A percentile compares a stretch with the other conserved stretches of the same genome.
These are phyloP conservation scores for Sisymbrium altissimum DNA, from an alignment of 345 rosid genomes.

Conservation along the genomic window DNA sequence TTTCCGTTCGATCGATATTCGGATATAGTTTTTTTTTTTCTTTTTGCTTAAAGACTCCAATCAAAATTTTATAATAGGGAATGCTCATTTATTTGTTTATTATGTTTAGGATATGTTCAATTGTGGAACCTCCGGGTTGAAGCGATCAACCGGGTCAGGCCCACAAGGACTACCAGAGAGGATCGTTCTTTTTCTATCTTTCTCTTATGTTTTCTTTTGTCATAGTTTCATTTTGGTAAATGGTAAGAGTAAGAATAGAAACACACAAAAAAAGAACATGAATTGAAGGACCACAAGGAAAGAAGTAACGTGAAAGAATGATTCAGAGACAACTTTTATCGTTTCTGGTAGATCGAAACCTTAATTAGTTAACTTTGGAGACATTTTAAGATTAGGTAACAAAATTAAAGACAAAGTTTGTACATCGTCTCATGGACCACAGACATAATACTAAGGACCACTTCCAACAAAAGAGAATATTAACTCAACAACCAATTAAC, in stretches of 20 bases:
- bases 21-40: too few species aligned
- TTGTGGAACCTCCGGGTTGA: not conserved
- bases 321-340: conserved; percentile 16
- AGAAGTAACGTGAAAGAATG: conserved; percentile 11
- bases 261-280: not conserved
- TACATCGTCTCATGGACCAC: conserved; percentile 30
- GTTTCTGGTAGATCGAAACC: conserved; percentile 24
- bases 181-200: not conserved
- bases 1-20: too few species aligned
- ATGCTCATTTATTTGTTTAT: too few species aligned
- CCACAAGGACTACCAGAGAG: not conserved
- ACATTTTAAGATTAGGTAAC: conserved; percentile 21
- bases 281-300: conserved; percentile 19
- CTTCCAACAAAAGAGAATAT: conserved; percentile 34
- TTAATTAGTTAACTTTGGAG: conserved; percentile 19
- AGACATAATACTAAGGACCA: conserved; percentile 35
- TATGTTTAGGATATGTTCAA: too few species aligned
- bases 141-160: not conserved
- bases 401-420: conserved; percentile 27
- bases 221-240: not conserved
- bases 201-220: not conserved
- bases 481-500: conserved; percentile 28
- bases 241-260: not conserved
- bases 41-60: too few species aligned
- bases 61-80: too few species aligned